Percentiles rank a stretch among this genome's conserved stretches.
phyloP scores from a whole-genome alignment of 1,284 basidiomycete genomes.

The Ceratobasidium sp. region DNA sequence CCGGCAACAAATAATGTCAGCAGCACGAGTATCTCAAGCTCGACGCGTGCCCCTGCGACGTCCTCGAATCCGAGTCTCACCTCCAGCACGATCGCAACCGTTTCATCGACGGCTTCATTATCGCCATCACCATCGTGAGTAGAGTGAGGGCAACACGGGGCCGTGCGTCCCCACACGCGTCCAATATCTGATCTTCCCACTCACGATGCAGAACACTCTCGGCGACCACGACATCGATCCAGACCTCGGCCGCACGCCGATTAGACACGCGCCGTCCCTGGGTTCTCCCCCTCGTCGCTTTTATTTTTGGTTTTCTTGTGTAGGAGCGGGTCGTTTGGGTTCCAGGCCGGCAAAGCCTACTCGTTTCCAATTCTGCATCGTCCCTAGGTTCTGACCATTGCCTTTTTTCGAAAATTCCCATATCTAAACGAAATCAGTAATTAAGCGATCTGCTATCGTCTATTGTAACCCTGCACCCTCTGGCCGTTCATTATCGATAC shows the following conservation, averaged over 20 bases:
- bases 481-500: constrained; percentile 1
- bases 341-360: background rate
- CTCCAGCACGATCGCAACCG: constrained; percentile 11
- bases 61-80: constrained; percentile 12
- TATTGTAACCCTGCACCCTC: constrained; percentile 19
- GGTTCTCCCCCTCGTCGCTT: background rate
- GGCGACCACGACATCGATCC: background rate
- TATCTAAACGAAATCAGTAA: constrained; percentile 25
- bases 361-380: constrained; percentile 2
- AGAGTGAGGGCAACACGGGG: constrained; percentile 8
- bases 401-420: constrained; percentile 19
- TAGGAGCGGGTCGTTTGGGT: no score
- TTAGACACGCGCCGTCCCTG: background rate
- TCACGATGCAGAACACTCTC: background rate
- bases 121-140: constrained; percentile 28
- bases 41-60: constrained; percentile 36
- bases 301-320: constrained; percentile 4
- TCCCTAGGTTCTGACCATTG: constrained; percentile 22
- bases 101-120: constrained; percentile 26
- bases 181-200: constrained; percentile 18
- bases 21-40: constrained; percentile 26
- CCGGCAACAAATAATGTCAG: background rate
- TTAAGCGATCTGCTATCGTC: constrained; percentile 25
- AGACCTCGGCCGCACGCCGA: constrained; percentile 14
- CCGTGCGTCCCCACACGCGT: background rate